Evolutionary conservation across 2,329 filamentous ascomycete species (phyloP), one percentile per base, ranked within the genome.

Genomic region (Pseudocercospora cruenta): DNA sequence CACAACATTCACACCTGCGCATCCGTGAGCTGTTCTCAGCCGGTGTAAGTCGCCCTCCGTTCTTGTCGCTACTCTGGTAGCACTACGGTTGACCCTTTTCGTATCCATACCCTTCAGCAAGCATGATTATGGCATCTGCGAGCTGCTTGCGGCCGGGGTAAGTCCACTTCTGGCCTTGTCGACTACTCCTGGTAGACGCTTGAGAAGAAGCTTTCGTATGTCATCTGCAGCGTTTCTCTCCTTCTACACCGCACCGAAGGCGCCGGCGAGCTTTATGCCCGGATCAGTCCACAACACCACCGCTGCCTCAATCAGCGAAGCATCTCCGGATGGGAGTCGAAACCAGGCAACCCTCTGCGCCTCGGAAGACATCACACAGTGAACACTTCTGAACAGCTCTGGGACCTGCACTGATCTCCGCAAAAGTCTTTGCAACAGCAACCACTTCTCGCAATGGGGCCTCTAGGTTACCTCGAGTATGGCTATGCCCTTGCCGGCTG

Each of bases 41-140:
- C 55, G 55, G 55, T 58, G 55, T 58, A 58, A 58, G 55, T 58
- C 55, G 55, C 55, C 55, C 55, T 58, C 55, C 28, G 31, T 36
- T 43, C 55, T 58, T 19, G 28, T 58, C 55, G 55, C 55, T 58
- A 43, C 55, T 16, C 10, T 39, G 55, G 55, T 58, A 58, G 55
- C 55, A 24, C 31, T 39, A 19, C 31, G 55, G 55, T 58, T 26
- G 28, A 10, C 31, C 55, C 55, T 33, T 26, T 26, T 19, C 53
- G 24, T 21, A 28, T 26, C 53, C 6, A 22, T 33, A 43, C 9
- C n/a, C 8, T 12, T 57, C 22, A 28, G 24, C 26, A 19, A 21
- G 26, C 26, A 33, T 12, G n/a, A 28, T 57, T 22, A 12, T 33
- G 53, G 53, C 26, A 33, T 57, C 53, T 33, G 53, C 53, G 53